phyloP scores from a whole-genome alignment of 2,329 filamentous ascomycete genomes.

The Aspergillus uvarum region DNA sequence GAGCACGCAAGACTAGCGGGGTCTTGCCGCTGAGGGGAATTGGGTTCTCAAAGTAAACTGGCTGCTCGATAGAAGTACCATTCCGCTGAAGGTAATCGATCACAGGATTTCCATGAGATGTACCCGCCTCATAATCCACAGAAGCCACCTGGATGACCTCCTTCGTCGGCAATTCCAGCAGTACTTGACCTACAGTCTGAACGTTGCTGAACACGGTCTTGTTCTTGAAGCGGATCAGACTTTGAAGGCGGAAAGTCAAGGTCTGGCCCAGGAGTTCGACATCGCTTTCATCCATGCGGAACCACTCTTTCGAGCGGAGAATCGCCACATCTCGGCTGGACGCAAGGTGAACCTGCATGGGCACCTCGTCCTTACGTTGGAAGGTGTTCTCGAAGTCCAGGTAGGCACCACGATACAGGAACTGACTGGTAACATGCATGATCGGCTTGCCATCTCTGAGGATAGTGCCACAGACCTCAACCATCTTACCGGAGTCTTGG shows the following conservation, averaged over 20 bases:
- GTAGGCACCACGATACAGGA: conserved; percentile 91
- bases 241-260: conserved; percentile 92
- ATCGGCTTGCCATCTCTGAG: conserved; percentile 77
- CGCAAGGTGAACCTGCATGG: conserved; percentile 85
- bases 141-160: conserved; percentile 97
- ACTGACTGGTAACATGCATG: conserved; percentile 98
- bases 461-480: conserved; percentile 98
- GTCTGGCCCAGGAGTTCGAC: conserved; percentile 90
- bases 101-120: conserved; percentile 93
- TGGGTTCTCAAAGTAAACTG: conserved; percentile 93
- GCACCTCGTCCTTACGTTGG: conserved; percentile 93
- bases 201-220: conserved; percentile 87
- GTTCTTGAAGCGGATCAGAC: conserved; percentile 90
- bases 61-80: conserved; percentile 90
- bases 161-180: conserved; percentile 93
- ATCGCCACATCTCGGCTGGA: conserved; percentile 91
- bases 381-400: conserved; percentile 97
- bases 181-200: conserved; percentile 86
- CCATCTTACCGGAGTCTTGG: conserved; percentile 98
- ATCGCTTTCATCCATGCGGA: conserved; percentile 79
- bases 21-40: conserved; percentile 94
- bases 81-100: conserved; percentile 93
- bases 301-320: conserved; percentile 96
- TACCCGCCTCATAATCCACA: conserved; percentile 89
- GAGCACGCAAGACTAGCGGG: conserved; percentile 82